Conservation (phyloP, 2,329 filamentous ascomycete species). For the Elsinoe australis region DNA sequence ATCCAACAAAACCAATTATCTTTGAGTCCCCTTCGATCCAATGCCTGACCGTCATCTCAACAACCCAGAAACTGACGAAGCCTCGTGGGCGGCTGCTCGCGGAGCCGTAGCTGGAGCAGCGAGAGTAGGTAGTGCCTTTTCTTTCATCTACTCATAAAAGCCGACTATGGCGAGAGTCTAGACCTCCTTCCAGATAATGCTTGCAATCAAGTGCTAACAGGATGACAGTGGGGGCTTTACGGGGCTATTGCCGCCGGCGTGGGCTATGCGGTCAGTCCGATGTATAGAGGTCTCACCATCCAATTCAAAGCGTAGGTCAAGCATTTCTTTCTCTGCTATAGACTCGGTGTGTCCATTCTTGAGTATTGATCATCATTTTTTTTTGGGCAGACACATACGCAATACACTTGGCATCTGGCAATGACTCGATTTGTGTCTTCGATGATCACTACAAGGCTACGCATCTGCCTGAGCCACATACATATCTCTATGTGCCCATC, state of each 20-base stretch:
- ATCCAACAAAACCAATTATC: too few species aligned
- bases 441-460: not conserved
- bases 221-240: slow-evolving; percentile 56
- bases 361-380: too few species aligned
- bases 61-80: slow-evolving; percentile 59
- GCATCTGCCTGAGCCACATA: not conserved
- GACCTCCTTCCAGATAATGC: slow-evolving; percentile 1
- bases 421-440: slow-evolving; percentile 4
- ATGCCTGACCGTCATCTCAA: slow-evolving; percentile 42
- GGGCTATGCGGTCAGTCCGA: slow-evolving; percentile 58
- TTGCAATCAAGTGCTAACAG: slow-evolving; percentile 7
- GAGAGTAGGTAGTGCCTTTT: slow-evolving; percentile 46
- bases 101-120: slow-evolving; percentile 60
- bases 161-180: not conserved
- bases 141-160: not conserved
- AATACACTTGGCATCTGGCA: slow-evolving; percentile 27
- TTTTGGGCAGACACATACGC: too few species aligned
- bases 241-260: slow-evolving; percentile 54
- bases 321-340: too few species aligned
- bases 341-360: too few species aligned
- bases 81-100: slow-evolving; percentile 62
- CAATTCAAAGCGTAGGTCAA: slow-evolving; percentile 66
- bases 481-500: too few species aligned
- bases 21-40: too few species aligned
- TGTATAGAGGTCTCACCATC: slow-evolving; percentile 64